A percentile compares a stretch with the other conserved stretches of the same genome.
These are phyloP conservation scores for Calophaca sinica DNA, from an alignment of 306 rosid genomes.

Conservation along the genomic window DNA sequence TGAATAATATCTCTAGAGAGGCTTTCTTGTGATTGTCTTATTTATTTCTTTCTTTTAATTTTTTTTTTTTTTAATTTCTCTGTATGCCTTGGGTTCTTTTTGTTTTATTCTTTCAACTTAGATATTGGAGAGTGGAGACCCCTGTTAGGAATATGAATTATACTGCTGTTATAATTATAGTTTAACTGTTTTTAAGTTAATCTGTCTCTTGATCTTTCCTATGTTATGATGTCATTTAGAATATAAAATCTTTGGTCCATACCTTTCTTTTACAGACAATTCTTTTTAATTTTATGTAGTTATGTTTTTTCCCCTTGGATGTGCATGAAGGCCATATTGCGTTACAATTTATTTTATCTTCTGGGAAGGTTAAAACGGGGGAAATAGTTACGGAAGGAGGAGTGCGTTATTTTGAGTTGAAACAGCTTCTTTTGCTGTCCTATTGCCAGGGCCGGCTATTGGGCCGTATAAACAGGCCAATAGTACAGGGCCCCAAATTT, in stretches of 20 bases:
- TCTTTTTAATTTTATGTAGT: not conserved
- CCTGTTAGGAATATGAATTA: slow-evolving; percentile 19
- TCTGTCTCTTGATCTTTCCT: slow-evolving; percentile 13
- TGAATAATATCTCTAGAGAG: not conserved
- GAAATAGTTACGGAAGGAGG: slow-evolving; percentile 65
- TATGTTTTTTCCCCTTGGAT: not conserved
- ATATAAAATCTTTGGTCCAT: not conserved
- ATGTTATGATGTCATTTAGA: slow-evolving; percentile 8
- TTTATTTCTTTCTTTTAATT: not conserved
- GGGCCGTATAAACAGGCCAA: too few species aligned
- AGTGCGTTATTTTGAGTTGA: slow-evolving; percentile 74
- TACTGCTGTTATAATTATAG: slow-evolving; percentile 1
- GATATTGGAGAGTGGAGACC: slow-evolving; percentile 5
- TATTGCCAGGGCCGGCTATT: too few species aligned
- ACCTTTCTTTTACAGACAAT: not conserved
- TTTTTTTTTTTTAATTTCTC: too few species aligned
- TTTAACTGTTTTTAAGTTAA: not conserved
- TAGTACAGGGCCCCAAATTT: too few species aligned
- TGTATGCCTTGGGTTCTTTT: not conserved
- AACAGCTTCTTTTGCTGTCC: slow-evolving; percentile 68
- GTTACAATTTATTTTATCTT: slow-evolving; percentile 43
- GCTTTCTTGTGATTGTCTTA: slow-evolving; percentile 19
- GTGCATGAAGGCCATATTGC: slow-evolving; percentile 29
- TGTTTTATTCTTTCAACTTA: slow-evolving; percentile 8
- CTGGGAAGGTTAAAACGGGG: slow-evolving; percentile 66